Evolutionary conservation across 306 rosid species (phyloP).

Genomic region (Abrus pulchellus): DNA sequence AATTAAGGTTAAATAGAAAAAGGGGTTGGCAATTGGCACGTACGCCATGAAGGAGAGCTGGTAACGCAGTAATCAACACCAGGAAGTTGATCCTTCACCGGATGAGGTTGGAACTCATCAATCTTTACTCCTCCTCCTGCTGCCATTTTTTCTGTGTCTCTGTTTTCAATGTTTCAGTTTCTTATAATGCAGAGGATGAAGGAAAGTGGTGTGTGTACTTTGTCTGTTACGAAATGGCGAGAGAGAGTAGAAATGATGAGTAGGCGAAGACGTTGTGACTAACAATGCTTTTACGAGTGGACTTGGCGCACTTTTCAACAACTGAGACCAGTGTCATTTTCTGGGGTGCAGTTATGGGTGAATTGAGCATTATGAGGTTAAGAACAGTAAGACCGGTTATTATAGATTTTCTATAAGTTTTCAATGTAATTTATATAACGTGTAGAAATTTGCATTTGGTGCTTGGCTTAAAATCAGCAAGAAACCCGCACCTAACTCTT

Average conservation of each 20-base stretch:
- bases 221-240: neutral
- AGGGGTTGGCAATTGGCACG: neutral
- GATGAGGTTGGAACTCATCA: slow-evolving; percentile 79
- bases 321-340: slow-evolving; percentile 25
- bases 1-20: neutral
- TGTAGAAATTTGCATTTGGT: neutral
- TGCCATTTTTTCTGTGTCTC: slow-evolving; percentile 32
- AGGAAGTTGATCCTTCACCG: slow-evolving; percentile 85
- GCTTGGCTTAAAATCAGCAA: neutral
- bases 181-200: slow-evolving; percentile 30
- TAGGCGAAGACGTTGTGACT: slow-evolving; percentile 51
- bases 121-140: slow-evolving; percentile 55
- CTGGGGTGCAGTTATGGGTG: neutral
- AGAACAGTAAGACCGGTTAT: neutral
- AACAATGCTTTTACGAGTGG: neutral
- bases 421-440: too few species aligned
- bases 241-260: slow-evolving; percentile 14
- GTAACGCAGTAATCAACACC: slow-evolving; percentile 78
- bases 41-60: slow-evolving; percentile 89
- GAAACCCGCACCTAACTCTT: too few species aligned
- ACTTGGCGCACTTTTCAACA: neutral
- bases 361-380: neutral
- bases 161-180: neutral
- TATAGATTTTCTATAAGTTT: neutral
- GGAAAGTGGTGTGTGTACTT: neutral